phyloP scores from a whole-genome alignment of 106 monocot genomes.

The Xerophyta viscosa region DNA sequence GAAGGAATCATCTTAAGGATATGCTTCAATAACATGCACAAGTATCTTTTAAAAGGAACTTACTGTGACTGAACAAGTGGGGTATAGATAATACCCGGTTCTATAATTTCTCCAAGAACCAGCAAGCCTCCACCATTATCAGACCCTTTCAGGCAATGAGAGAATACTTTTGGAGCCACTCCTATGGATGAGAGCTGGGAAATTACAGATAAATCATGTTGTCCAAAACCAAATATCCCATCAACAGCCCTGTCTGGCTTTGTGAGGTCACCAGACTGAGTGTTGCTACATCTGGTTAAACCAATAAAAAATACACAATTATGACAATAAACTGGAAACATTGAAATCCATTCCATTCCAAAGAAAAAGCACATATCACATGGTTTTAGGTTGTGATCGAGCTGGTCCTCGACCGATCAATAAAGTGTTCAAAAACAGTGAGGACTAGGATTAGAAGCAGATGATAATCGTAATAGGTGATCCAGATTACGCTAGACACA shows the following conservation, averaged over 20 bases:
- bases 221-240: slow-evolving; percentile 97
- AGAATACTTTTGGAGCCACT: slow-evolving; percentile 81
- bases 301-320: no score
- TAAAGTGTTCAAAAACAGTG: no score
- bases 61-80: slow-evolving; percentile 87
- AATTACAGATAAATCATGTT: slow-evolving; percentile 71
- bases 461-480: no score
- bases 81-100: slow-evolving; percentile 85
- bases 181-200: slow-evolving; percentile 76
- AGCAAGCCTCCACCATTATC: slow-evolving; percentile 86
- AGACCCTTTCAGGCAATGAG: slow-evolving; percentile 89
- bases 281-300: slow-evolving; percentile 82
- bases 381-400: no score
- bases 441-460: no score
- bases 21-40: no score
- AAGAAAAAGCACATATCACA: no score
- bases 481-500: no score
- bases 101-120: slow-evolving; percentile 83
- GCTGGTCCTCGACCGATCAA: no score
- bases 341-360: no score
- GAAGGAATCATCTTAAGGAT: no score
- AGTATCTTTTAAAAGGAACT: slow-evolving; percentile 17
- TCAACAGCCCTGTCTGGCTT: slow-evolving; percentile 86
- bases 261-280: slow-evolving; percentile 70
- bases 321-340: no score